Evolutionary conservation across 73 alveolate genomes (phyloP).

Genomic region (Durusdinium trenchii): DNA sequence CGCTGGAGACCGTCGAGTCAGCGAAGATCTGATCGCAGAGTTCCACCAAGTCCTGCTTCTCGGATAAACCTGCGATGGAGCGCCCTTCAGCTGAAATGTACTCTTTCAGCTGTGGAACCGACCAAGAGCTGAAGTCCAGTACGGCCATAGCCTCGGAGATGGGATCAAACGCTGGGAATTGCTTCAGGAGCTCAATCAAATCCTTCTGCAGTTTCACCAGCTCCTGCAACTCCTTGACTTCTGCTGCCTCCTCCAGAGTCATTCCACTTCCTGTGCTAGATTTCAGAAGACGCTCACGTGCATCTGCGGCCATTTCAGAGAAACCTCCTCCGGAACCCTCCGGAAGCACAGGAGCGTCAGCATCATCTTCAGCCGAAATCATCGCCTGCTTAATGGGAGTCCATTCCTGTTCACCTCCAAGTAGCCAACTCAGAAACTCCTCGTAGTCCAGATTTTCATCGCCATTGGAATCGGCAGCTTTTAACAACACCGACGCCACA

Average conservation of each 20-base stretch:
- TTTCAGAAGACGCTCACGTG: slow-evolving; percentile 60
- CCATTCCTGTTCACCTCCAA: slow-evolving; percentile 67
- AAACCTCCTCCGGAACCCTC: slow-evolving; percentile 12
- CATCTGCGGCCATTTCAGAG: slow-evolving; percentile 66
- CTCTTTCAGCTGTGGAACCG: slow-evolving; percentile 56
- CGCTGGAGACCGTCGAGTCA: background rate
- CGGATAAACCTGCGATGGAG: background rate
- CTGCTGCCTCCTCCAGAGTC: slow-evolving; percentile 55
- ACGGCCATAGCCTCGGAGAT: slow-evolving; percentile 21
- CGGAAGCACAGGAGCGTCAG: background rate
- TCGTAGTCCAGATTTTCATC: slow-evolving; percentile 80
- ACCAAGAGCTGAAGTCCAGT: slow-evolving; percentile 35
- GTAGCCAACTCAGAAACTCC: slow-evolving; percentile 80
- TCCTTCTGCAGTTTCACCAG: slow-evolving; percentile 54
- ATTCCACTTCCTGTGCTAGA: background rate
- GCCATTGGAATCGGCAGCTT: slow-evolving; percentile 86
- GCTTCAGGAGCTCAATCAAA: slow-evolving; percentile 24
- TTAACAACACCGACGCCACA: slow-evolving; percentile 26
- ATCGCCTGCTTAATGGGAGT: slow-evolving; percentile 72
- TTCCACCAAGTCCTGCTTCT: slow-evolving; percentile 42
- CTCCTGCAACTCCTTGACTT: slow-evolving; percentile 15
- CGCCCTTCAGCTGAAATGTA: slow-evolving; percentile 25
- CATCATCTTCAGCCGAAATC: slow-evolving; percentile 1
- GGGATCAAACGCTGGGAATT: background rate
- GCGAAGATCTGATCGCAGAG: slow-evolving; percentile 17